A percentile compares a stretch with the other conserved stretches of the same genome.
Conservation (phyloP, 2,329 filamentous ascomycete genomes). For the Monilinia fructigena region DNA sequence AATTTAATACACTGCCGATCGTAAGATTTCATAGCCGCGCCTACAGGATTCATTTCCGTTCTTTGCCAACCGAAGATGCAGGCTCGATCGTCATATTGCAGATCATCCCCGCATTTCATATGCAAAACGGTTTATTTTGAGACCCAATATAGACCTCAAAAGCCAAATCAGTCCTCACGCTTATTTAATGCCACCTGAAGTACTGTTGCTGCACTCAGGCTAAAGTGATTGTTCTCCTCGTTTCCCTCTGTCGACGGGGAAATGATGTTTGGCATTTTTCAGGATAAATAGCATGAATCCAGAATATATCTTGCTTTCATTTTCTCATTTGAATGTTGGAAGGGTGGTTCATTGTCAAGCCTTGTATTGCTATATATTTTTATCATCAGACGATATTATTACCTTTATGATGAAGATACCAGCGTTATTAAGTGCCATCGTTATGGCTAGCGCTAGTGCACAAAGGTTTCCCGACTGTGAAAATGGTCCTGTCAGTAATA, state of each 20-base stretch:
- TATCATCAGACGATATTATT: not conserved
- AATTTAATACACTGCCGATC: not conserved
- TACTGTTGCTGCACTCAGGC: not conserved
- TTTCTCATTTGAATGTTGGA: not conserved
- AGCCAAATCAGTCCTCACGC: not conserved
- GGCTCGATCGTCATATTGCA: slow-evolving; percentile 3
- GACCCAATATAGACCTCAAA: not conserved
- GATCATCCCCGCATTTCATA: not conserved
- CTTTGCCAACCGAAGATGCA: not conserved
- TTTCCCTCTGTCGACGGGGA: slow-evolving; percentile 1
- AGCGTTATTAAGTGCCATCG: not conserved
- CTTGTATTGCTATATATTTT: not conserved
- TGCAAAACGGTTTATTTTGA: not conserved
- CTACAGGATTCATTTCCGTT: not conserved
- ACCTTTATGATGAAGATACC: not conserved
- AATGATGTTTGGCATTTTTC: not conserved
- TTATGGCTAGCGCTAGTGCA: slow-evolving; percentile 4
- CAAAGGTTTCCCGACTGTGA: slow-evolving; percentile 50
- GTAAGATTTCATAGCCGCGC: not conserved
- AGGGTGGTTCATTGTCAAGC: not conserved
- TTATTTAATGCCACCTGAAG: not conserved
- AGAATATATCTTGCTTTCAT: not conserved
- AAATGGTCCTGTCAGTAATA: slow-evolving; percentile 44
- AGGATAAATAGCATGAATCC: not conserved
- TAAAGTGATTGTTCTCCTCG: not conserved